Evolutionary conservation across 495 filamentous ascomycete genomes (phyloP), one percentile per base, ranked within the genome.

Genomic region (Lineolata rhizophorae): DNA sequence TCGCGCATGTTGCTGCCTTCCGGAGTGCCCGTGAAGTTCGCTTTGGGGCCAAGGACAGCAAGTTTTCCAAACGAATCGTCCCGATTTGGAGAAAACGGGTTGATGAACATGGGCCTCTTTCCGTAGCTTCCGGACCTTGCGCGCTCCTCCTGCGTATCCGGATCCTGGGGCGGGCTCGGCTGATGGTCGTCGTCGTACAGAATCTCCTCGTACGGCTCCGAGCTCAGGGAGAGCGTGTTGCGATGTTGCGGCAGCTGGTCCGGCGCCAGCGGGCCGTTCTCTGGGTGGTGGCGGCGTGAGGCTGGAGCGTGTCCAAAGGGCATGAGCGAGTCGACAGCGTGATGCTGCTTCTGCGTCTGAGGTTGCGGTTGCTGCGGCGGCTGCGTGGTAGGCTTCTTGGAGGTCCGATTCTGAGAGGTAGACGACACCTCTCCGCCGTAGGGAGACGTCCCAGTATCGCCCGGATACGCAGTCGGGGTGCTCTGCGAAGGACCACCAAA

Each of bases 11-110:
- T 46, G 27, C 39, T 52, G 19, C 48, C 48, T 8, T 38, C 37
- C 14, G 48, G 46, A 2, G 50, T 50, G 2, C 47, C 50, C 21
- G 48, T 54, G 6, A 53, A 17, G 30, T 53, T 51, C 2, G 34
- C 41, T 20, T 43, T 56, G 1, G 38, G 37, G 4, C 50, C 49
- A 11, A 43, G 25, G 11, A 38, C 13, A 0, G 47, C 37, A 2
- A 48, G 30, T 38, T 51, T 48, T 13, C 43, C 27, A 30, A 54
- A 54, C n/a, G 44, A 43, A 31, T 40, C 39, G 6, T 42, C 43
- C 1, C n/a, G n/a, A n/a, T n/a, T n/a, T n/a, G n/a, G n/a, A n/a
- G n/a, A n/a, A n/a, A n/a, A n/a, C n/a, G n/a, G n/a, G n/a, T n/a
- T n/a, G n/a, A n/a, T n/a, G n/a, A n/a, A n/a, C n/a, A n/a, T n/a